A percentile compares a stretch with the other conserved stretches of the same genome.
These are phyloP conservation scores for Phytophthora citrophthora DNA, from an alignment of 352 stramenopile species.

Conservation along the genomic window DNA sequence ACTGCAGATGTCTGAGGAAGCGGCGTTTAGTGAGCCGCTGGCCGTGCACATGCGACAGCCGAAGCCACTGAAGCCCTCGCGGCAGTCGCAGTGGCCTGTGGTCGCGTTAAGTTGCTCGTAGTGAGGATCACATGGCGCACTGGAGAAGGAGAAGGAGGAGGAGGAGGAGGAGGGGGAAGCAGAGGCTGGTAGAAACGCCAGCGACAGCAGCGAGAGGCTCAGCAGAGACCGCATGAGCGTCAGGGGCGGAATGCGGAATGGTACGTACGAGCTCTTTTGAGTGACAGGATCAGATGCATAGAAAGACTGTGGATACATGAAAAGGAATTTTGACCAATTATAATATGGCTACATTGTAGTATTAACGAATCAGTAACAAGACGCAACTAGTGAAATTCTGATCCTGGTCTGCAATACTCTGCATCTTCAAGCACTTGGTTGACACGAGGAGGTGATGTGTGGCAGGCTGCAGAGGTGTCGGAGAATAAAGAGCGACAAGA, in stretches of 20 bases:
- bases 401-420: too few species aligned
- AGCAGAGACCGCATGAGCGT: constrained; percentile 3
- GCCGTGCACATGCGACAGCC: constrained; percentile 68
- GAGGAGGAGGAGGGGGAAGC: constrained; percentile 9
- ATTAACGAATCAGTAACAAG: background rate
- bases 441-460: too few species aligned
- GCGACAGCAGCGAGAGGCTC: constrained; percentile 1
- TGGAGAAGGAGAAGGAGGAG: constrained; percentile 8
- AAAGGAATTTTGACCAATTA: background rate
- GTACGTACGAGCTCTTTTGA: background rate
- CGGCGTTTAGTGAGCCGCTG: constrained; percentile 1
- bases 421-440: too few species aligned
- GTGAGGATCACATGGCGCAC: constrained; percentile 49
- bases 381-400: background rate
- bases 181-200: background rate
- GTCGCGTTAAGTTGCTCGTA: constrained; percentile 66
- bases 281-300: background rate
- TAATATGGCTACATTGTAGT: background rate
- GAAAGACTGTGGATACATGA: background rate
- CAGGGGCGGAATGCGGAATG: constrained; percentile 3
- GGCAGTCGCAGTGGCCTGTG: constrained; percentile 62
- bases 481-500: too few species aligned
- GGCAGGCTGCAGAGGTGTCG: too few species aligned
- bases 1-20: constrained; percentile 35
- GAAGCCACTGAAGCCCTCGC: constrained; percentile 61